Base-by-base conservation (phyloP, 73 alveolate genomes). In the Tetrahymena borealis region DNA sequence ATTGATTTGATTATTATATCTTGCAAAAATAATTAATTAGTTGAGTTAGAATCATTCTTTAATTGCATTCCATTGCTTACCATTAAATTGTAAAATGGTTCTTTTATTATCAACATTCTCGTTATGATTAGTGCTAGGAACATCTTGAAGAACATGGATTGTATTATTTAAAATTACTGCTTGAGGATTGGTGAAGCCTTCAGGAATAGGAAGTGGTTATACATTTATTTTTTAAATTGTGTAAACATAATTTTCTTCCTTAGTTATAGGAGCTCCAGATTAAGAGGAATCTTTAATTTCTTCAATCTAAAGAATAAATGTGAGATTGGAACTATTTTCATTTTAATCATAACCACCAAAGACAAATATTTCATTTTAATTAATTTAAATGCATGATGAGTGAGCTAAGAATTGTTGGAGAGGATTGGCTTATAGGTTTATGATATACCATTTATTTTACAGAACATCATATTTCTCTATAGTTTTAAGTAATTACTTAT, bases 331-430 rank as follows among this genome's bases (percentile, higher is more conserved):
- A 9, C 93, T 91, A 36, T 3, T 93, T 24, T 79, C 85, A 28
- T 85, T 60, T 32, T 39, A 28, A 32, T 93, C 95, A 40, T 93
- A 93, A 9, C 95, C 95, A 79, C 95, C 95, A 93, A 85, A 93
- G 15, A 93, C 95, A 77, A 33, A 93, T 39, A 93, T 93, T 24
- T 79, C 91, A 39, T 31, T 85, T 90, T 78, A 15, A 79, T 85
- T 93, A 6, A 93, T 93, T 93, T 93, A 39, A 24, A 39, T 35
- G 79, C 95, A 93, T 4, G 95, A 32, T 13, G 95, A 60, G 16
- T 60, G n/a, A 1, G 85, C 28, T n/a, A 60, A 60, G 37, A 60
- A 60, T n/a, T 60, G 38, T 6, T 18, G 85, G 10, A n/a, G 31
- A 18, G 28, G 4, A 18, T 39, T 33, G 13, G n/a, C n/a, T 40